phyloP scores from a whole-genome alignment of 208 protist species.

The Eutreptiella sp. region DNA sequence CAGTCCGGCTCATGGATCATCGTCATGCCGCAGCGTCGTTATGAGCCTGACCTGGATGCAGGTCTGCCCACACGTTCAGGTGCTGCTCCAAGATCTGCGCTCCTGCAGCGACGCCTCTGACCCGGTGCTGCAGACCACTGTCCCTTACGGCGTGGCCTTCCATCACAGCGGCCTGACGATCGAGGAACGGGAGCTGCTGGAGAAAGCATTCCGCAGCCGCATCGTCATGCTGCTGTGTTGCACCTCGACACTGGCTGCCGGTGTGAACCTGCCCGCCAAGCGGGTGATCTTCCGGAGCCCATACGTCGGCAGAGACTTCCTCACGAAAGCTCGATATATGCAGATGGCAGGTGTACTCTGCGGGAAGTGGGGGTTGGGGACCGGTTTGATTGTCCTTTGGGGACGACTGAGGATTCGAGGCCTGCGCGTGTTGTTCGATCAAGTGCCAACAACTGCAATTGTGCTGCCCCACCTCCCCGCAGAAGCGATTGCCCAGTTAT shows the following conservation, averaged over 20 bases:
- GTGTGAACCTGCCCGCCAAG: conserved; percentile 78
- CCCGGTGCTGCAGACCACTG: conserved; percentile 36
- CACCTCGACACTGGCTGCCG: conserved; percentile 82
- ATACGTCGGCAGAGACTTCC: conserved; percentile 35
- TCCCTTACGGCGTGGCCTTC: conserved; percentile 65
- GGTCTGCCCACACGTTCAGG: conserved; percentile 30
- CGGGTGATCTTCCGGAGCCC: conserved; percentile 67
- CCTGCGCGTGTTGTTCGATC: too few relatives aligned
- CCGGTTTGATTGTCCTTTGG: too few relatives aligned
- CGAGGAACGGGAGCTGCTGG: conserved; percentile 69
- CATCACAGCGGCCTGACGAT: conserved; percentile 72
- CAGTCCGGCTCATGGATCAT: too few relatives aligned
- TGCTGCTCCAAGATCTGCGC: conserved; percentile 45
- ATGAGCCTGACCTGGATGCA: too few relatives aligned
- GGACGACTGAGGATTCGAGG: too few relatives aligned
- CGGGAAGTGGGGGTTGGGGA: too few relatives aligned
- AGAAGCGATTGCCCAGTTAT: too few relatives aligned
- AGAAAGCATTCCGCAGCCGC: conserved; percentile 59
- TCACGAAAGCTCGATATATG: conserved; percentile 37
- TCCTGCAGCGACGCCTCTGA: conserved; percentile 39
- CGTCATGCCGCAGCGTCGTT: too few relatives aligned
- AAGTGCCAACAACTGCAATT: too few relatives aligned
- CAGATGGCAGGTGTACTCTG: too few relatives aligned
- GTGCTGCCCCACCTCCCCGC: too few relatives aligned
- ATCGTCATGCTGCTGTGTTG: conserved; percentile 70